Evolutionary conservation across 768 basidiomycete genomes (phyloP).

Genomic region (Termitomyces sp.): DNA sequence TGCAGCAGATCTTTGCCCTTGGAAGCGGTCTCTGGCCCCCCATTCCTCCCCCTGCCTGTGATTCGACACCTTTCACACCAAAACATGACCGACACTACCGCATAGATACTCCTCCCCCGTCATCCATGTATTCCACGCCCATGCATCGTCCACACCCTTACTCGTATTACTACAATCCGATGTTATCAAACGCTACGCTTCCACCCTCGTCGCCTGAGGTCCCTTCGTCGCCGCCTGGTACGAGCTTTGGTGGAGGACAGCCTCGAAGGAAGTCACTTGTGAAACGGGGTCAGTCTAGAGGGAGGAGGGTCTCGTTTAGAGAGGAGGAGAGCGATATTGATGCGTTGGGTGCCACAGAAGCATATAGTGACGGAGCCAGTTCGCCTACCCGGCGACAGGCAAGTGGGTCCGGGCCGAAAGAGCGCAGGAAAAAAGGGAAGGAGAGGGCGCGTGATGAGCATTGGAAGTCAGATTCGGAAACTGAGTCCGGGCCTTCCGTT

Average conservation of each 20-base stretch:
- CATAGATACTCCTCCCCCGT: slow-evolving; percentile 7
- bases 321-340: slow-evolving; percentile 23
- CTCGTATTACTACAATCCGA: slow-evolving; percentile 37
- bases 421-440: background rate
- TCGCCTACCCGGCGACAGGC: background rate
- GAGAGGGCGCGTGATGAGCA: background rate
- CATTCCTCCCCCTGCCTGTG: slow-evolving; percentile 15
- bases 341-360: slow-evolving; percentile 5
- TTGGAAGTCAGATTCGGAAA: too few relatives aligned
- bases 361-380: background rate
- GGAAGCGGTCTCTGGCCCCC: slow-evolving; percentile 19
- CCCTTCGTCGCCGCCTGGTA: slow-evolving; percentile 31
- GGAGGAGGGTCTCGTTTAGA: slow-evolving; percentile 53
- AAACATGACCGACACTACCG: slow-evolving; percentile 22
- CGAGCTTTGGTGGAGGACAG: slow-evolving; percentile 15
- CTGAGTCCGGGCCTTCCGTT: too few relatives aligned
- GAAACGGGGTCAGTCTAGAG: slow-evolving; percentile 46
- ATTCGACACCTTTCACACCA: slow-evolving; percentile 22
- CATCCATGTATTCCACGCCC: slow-evolving; percentile 30
- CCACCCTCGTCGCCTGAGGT: slow-evolving; percentile 48
- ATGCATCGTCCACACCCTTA: slow-evolving; percentile 31
- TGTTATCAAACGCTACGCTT: slow-evolving; percentile 39
- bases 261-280: slow-evolving; percentile 31
- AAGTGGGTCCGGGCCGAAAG: background rate
- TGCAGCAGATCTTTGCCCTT: slow-evolving; percentile 36